A percentile compares a stretch with the other conserved stretches of the same genome.
Conservation (phyloP, 2,329 filamentous ascomycete species). For the Epichloe gansuensis region DNA sequence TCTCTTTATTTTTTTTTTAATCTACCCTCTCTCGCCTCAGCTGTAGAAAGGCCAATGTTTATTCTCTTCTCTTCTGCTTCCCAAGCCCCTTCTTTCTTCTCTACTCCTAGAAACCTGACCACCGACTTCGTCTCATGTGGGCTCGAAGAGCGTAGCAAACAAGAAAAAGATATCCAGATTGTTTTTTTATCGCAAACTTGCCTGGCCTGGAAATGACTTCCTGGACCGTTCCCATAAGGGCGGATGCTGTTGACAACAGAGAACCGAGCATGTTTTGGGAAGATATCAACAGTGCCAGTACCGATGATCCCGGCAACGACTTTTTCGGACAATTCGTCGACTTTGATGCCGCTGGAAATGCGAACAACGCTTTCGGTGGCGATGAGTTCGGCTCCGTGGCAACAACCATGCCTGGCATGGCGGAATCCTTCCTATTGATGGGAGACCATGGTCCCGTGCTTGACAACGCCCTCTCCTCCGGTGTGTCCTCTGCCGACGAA, state of each 20-base stretch:
- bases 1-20: neutral
- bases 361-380: slow-evolving; percentile 10
- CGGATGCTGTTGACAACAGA: slow-evolving; percentile 21
- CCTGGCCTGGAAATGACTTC: slow-evolving; percentile 18
- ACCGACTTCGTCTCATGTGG: neutral
- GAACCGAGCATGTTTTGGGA: slow-evolving; percentile 24
- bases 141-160: neutral
- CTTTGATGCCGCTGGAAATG: slow-evolving; percentile 19
- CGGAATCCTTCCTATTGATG: slow-evolving; percentile 17
- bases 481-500: slow-evolving; percentile 23
- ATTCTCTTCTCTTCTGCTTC: neutral
- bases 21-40: neutral
- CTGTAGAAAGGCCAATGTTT: neutral
- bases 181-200: neutral
- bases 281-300: slow-evolving; percentile 17
- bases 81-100: neutral
- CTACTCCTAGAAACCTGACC: neutral
- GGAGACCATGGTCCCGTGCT: slow-evolving; percentile 7
- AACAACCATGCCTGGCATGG: slow-evolving; percentile 13
- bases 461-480: slow-evolving; percentile 22
- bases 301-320: slow-evolving; percentile 19
- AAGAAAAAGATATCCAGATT: neutral
- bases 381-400: slow-evolving; percentile 10
- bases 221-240: slow-evolving; percentile 23
- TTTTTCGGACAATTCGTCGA: slow-evolving; percentile 26